phyloP scores from a whole-genome alignment of 2,329 filamentous ascomycete species.

The Biscogniauxia marginata region DNA sequence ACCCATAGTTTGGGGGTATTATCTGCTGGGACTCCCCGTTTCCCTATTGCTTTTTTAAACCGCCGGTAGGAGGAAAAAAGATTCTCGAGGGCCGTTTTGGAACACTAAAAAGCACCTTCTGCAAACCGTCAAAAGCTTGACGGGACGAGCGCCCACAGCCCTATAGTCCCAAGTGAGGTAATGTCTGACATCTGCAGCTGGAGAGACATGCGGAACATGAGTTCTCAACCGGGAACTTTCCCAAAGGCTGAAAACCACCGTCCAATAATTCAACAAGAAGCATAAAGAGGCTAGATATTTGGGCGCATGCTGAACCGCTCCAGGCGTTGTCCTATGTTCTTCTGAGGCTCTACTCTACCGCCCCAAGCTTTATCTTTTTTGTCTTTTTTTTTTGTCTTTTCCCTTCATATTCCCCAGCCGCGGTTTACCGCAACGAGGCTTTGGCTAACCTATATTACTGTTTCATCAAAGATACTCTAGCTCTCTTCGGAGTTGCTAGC shows the following conservation, averaged over 20 bases:
- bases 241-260: constrained; percentile 9
- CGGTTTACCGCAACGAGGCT: neutral
- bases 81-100: constrained; percentile 16
- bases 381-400: neutral
- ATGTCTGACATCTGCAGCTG: constrained; percentile 25
- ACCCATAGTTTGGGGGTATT: constrained; percentile 24
- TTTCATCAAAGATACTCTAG: neutral
- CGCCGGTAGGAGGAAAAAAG: constrained; percentile 21
- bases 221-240: constrained; percentile 15
- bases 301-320: neutral
- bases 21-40: constrained; percentile 22
- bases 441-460: neutral
- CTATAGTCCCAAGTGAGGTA: constrained; percentile 9
- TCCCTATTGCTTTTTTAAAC: constrained; percentile 24
- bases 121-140: constrained; percentile 19
- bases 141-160: constrained; percentile 23
- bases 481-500: neutral
- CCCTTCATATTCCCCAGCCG: neutral
- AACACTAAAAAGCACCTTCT: constrained; percentile 11
- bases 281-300: neutral
- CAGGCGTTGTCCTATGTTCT: neutral
- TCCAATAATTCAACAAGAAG: neutral
- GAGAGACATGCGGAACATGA: constrained; percentile 23
- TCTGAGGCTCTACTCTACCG: neutral
- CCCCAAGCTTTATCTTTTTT: neutral